Percentiles rank a stretch among this genome's conserved stretches.
These are phyloP conservation scores for Eucalyptus erythrocorys DNA, from an alignment of 345 rosid genomes.

Conservation along the genomic window DNA sequence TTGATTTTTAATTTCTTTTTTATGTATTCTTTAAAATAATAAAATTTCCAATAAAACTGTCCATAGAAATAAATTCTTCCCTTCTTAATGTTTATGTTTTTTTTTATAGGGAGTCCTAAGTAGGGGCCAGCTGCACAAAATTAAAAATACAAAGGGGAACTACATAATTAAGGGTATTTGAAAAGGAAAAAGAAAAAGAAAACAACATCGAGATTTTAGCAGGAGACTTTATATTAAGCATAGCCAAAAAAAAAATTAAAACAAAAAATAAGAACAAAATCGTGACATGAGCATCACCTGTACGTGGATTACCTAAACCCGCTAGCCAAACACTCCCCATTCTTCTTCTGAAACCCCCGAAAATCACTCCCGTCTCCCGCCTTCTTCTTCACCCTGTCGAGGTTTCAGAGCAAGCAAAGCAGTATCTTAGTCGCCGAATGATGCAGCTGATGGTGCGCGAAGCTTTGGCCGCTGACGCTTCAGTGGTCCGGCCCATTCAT, in stretches of 20 bases:
- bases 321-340: neutral
- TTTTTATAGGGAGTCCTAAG: neutral
- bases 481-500: neutral
- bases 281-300: neutral
- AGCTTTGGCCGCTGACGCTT: slow-evolving; percentile 35
- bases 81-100: neutral
- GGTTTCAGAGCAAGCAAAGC: neutral
- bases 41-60: neutral
- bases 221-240: neutral
- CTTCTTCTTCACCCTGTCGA: neutral
- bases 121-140: too few species aligned
- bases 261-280: too few species aligned
- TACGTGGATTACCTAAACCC: neutral
- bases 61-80: neutral
- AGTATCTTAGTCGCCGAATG: neutral
- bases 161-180: too few species aligned
- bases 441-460: slow-evolving; percentile 67
- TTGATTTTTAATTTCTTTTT: neutral
- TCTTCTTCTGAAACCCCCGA: neutral
- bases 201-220: too few species aligned
- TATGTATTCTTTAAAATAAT: neutral
- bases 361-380: neutral
- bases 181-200: too few species aligned
- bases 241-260: neutral
- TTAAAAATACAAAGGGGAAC: too few species aligned